Evolutionary conservation across 2,329 filamentous ascomycete species (phyloP).

Genomic region (Alternaria alternata): DNA sequence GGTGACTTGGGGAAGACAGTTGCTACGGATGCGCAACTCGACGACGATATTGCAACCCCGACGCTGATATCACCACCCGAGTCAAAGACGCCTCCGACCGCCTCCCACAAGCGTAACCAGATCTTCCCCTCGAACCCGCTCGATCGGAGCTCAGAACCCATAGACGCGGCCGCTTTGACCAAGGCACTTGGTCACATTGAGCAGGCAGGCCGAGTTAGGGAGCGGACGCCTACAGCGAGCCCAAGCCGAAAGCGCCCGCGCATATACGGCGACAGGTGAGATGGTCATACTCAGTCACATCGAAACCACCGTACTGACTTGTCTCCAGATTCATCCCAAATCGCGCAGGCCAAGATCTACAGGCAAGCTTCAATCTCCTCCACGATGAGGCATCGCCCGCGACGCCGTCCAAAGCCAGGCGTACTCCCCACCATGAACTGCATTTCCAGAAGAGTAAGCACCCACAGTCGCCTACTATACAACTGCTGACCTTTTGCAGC

Average conservation of each 20-base stretch:
- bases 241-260: conserved; percentile 74
- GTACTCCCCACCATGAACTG: conserved; percentile 85
- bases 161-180: conserved; percentile 67
- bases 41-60: conserved; percentile 52
- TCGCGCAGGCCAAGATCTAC: conserved; percentile 88
- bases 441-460: conserved; percentile 83
- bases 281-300: background rate
- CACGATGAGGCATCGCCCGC: conserved; percentile 94
- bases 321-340: conserved; percentile 87
- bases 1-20: conserved; percentile 25
- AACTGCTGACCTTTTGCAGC: conserved; percentile 58
- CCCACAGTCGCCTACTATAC: conserved; percentile 3
- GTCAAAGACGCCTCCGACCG: conserved; percentile 68
- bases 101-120: conserved; percentile 59
- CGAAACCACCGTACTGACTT: conserved; percentile 1
- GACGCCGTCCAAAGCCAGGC: conserved; percentile 84
- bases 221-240: conserved; percentile 70
- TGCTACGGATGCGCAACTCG: conserved; percentile 23
- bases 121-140: conserved; percentile 38
- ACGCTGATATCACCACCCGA: conserved; percentile 63
- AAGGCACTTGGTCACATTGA: conserved; percentile 70
- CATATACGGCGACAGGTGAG: conserved; percentile 65
- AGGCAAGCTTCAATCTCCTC: conserved; percentile 89
- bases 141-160: conserved; percentile 59
- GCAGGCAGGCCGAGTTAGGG: conserved; percentile 64